Conservation (phyloP, 1,284 basidiomycete species). For the Agaricales sp. region DNA sequence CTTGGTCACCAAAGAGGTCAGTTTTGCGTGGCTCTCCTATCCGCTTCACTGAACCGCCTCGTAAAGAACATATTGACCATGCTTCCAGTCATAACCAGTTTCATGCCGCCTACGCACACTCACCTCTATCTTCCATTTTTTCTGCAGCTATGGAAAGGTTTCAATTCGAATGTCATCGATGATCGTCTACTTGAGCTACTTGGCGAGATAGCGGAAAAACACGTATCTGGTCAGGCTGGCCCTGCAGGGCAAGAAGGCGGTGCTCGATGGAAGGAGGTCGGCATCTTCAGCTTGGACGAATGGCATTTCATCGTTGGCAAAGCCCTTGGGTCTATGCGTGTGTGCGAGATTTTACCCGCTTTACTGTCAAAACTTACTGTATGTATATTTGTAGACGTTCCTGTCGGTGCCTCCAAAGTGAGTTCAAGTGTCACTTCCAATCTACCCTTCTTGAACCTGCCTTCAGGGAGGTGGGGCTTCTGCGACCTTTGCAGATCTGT, state of each 20-base stretch:
- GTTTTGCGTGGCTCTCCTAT: constrained; percentile 13
- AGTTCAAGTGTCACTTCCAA: neutral
- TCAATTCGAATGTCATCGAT: constrained; percentile 74
- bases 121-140: constrained; percentile 64
- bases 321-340: constrained; percentile 83
- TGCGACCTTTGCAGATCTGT: constrained; percentile 45
- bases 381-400: constrained; percentile 43
- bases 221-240: constrained; percentile 52
- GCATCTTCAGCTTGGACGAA: constrained; percentile 82
- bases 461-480: constrained; percentile 44
- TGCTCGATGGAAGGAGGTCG: constrained; percentile 66
- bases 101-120: constrained; percentile 61
- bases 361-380: constrained; percentile 8
- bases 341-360: constrained; percentile 25
- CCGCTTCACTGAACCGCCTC: constrained; percentile 6
- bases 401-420: constrained; percentile 56
- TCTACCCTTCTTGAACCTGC: constrained; percentile 29
- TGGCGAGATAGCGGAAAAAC: constrained; percentile 68
- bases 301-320: constrained; percentile 85
- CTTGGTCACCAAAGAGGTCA: constrained; percentile 50
- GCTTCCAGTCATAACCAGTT: constrained; percentile 64
- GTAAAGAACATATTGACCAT: constrained; percentile 52
- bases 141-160: constrained; percentile 81
- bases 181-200: constrained; percentile 81
- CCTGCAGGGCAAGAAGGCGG: constrained; percentile 42